Evolutionary conservation across 768 basidiomycete genomes (phyloP), one percentile per base, ranked within the genome.

Genomic region (Boletus pseudo-olivaceus): DNA sequence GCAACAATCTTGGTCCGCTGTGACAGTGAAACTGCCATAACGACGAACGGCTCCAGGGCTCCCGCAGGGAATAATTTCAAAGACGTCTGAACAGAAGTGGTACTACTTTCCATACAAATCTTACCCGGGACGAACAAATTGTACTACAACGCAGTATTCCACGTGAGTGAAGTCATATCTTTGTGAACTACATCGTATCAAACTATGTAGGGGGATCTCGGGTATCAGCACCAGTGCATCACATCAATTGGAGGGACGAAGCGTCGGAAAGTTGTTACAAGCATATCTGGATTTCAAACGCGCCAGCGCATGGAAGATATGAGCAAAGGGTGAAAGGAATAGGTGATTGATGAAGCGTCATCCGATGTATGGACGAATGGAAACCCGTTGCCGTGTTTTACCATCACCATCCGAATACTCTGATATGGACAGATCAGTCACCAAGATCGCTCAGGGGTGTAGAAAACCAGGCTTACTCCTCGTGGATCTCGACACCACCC

Each of bases 401-500:
- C 58, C 57, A 59, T 51, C 19, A 58, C 58, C 57, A 59, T 37
- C 58, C 58, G 7, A 59, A 59, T 1, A 59, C 51, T 20, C 58
- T 56, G 37, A 33, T 0, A 49, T 10, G n/a, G 17, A 14, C 17
- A 26, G n/a, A 33, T 55, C 35, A 54, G 52, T 34, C 20, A 23
- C 2, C 38, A 32, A 37, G 20, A 37, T 19, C 26, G 12, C 48
- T 23, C 12, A 12, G 27, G 17, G 17, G 0, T 15, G 41, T 8
- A 23, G 17, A 44, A 2, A 76, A 62, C 8, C 2, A 26, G 26
- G 51, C 58, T 71, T 74, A 38, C 71, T 76, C 75, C 48, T 74
- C 70, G 54, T 75, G 72, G 7, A 72, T 23, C 61, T 76, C 73
- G 51, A 76, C 54, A 1, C 75, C 75, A 7, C 75, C 75, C 2